Percentiles rank a stretch among this genome's conserved stretches.
These are phyloP conservation scores for Scheffersomyces titani DNA, from an alignment of 1,139 yeast species.

Conservation along the genomic window DNA sequence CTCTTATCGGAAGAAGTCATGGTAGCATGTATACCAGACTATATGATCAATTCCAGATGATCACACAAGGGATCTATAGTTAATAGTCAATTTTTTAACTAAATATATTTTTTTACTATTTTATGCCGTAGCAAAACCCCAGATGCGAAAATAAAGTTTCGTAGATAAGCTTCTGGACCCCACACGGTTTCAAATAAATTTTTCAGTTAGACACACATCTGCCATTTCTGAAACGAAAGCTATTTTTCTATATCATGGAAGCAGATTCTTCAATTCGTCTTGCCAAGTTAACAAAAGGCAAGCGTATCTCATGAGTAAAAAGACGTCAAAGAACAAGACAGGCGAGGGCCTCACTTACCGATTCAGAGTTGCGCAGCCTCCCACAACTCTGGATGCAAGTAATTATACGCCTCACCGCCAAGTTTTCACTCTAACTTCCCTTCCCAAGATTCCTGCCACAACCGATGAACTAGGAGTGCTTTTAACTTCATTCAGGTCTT, in stretches of 20 bases:
- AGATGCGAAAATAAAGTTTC: background rate
- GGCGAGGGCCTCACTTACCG: background rate
- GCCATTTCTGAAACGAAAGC: background rate
- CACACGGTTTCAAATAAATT: background rate
- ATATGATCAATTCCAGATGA: slow-evolving; percentile 90
- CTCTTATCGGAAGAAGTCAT: slow-evolving; percentile 73
- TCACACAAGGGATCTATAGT: slow-evolving; percentile 92
- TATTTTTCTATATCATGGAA: too few species aligned
- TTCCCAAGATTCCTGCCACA: background rate
- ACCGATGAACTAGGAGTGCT: background rate
- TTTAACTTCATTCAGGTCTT: background rate
- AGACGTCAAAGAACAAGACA: background rate
- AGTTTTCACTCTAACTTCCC: background rate
- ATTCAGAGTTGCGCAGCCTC: background rate
- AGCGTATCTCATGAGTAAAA: background rate
- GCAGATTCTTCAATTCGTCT: background rate
- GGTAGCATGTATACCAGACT: slow-evolving; percentile 90
- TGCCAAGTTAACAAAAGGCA: background rate
- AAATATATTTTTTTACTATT: background rate
- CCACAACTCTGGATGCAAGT: background rate
- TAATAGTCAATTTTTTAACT: slow-evolving; percentile 16
- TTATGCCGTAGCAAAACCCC: background rate
- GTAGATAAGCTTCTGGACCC: slow-evolving; percentile 3
- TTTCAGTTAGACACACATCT: background rate
- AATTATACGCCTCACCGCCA: background rate